Base-by-base conservation (phyloP, 2,329 filamentous ascomycete species). In the Clonostachys byssicola region DNA sequence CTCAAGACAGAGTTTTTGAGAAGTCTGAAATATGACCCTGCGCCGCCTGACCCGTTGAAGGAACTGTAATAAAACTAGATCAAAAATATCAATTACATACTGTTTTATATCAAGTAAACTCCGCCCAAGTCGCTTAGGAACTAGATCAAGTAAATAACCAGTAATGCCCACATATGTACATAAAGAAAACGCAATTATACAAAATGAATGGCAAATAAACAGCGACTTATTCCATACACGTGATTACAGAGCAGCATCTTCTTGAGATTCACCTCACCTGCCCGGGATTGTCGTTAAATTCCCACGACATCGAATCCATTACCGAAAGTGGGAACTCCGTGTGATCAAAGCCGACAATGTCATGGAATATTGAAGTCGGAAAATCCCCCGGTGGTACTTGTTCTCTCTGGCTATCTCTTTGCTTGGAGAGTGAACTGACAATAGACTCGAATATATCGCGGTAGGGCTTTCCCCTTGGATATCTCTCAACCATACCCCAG, bases 31-130 rank as follows among this genome's bases (percentile, higher is more conserved):
- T 47, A 43, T 20, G 60, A 65, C 34, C 62, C 62, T 1, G 62
- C 60, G 6, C 61, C 62, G 0, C 59, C 62, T 0, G 60, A 64
- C 44, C 62, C 62, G 10, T 42, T 63, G 2, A 65, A 63, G 54
- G 53, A 1, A 9, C 54, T 1, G 55, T 46, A 23, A 51, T 33
- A 36, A 47, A 20, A 38, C 23, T 42, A 42, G 20, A n/a, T n/a
- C 13, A 12, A 20, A 14, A 3, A 42, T 42, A 14, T 42, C 9
- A 42, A 20, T 23, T 14, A 42, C 20, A 14, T 14, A 12, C 3
- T 39, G 17, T n/a, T 30, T 30, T 30, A 30, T 30, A 30, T 30
- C 23, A 30, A 30, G 3, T 30, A 10, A 9, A 9, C 23, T 30
- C 23, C 23, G 23, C 23, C 23, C 10, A 30, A 10, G 23, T 30